Evolutionary conservation across 2,329 filamentous ascomycete genomes (phyloP), one percentile per base, ranked within the genome.

Genomic region (Cadophora sp.): DNA sequence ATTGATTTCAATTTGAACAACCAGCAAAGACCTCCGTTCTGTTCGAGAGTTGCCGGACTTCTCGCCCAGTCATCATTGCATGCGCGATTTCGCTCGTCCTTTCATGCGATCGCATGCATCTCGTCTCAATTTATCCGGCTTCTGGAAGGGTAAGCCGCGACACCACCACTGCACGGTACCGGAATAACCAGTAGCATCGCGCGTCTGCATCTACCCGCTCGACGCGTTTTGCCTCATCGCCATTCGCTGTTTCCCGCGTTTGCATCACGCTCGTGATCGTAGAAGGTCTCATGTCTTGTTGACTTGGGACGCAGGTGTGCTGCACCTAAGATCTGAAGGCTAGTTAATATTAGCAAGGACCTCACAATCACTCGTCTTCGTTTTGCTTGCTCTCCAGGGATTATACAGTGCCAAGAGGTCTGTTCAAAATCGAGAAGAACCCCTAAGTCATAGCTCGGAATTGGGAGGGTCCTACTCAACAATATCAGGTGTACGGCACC

Each of bases 121-220:
- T 12, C 29, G 40, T 37, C 55, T 12, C n/a, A 14, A 37, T 59
- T 59, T 59, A 59, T 59, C 55, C 55, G 55, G 55, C 55, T 59
- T 59, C 55, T 59, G 55, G 55, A 59, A 59, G 55, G 55, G 22
- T 16, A 55, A 31, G 51, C 51, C 26, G 51, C 24, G 16, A 9
- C 51, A 31, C 26, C 51, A 27, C 50, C 50, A 27, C 50, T 19
- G 27, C 51, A 55, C 26, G 24, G n/a, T 19, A 27, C 51, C 27
- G 51, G 26, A 37, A 29, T 16, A 58, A 51, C 62, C 34, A 64
- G 51, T 59, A 46, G 37, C n/a, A 48, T 48, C 62, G 27, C 62
- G 62, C 62, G 26, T 64, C 62, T 55, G 62, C 62, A 64, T 27
- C 62, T 65, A 59, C 53, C 62, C 53, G 40, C 53, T 50, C 62